Conservation (phyloP, 1,284 basidiomycete genomes). For the Trichosporon inkin region DNA sequence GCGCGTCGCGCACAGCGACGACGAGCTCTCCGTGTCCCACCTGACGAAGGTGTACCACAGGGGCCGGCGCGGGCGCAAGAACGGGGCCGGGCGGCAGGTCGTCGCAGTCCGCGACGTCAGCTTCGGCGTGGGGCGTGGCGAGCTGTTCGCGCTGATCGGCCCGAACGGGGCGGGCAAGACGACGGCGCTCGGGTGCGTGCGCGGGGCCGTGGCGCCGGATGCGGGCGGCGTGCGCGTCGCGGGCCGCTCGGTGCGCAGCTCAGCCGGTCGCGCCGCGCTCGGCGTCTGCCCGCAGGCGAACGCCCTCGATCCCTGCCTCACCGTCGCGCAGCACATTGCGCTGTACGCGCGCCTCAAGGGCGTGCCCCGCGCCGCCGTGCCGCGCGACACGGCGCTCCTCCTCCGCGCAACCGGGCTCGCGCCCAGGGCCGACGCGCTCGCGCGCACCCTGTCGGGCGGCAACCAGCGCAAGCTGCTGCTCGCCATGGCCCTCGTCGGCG, state of each 20-base stretch:
- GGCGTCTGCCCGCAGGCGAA: conserved; percentile 80
- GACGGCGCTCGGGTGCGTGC: conserved; percentile 54
- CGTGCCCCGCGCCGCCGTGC: conserved; percentile 56
- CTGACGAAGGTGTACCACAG: conserved; percentile 62
- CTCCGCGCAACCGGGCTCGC: conserved; percentile 61
- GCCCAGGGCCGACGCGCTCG: conserved; percentile 64
- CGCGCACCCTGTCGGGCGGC: conserved; percentile 69
- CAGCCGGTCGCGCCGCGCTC: conserved; percentile 53
- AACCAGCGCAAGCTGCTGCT: conserved; percentile 74
- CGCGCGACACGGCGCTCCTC: conserved; percentile 58
- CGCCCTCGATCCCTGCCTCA: conserved; percentile 70
- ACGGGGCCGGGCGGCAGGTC: not conserved
- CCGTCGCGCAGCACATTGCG: conserved; percentile 67
- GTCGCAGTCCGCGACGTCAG: conserved; percentile 63
- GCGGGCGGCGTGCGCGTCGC: conserved; percentile 65
- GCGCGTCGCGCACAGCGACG: conserved; percentile 51
- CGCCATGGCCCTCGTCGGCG: conserved; percentile 73
- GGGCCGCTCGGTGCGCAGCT: conserved; percentile 60
- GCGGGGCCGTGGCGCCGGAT: conserved; percentile 52
- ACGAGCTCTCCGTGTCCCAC: conserved; percentile 62
- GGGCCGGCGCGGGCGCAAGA: conserved; percentile 14
- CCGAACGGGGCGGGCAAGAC: conserved; percentile 76
- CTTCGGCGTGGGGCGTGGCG: conserved; percentile 62
- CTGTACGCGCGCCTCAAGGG: conserved; percentile 56
- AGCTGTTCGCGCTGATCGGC: conserved; percentile 68